A percentile compares a stretch with the other conserved stretches of the same genome.
phyloP scores from a whole-genome alignment of 1,284 basidiomycete genomes.

The Tylopilus orsonianus region DNA sequence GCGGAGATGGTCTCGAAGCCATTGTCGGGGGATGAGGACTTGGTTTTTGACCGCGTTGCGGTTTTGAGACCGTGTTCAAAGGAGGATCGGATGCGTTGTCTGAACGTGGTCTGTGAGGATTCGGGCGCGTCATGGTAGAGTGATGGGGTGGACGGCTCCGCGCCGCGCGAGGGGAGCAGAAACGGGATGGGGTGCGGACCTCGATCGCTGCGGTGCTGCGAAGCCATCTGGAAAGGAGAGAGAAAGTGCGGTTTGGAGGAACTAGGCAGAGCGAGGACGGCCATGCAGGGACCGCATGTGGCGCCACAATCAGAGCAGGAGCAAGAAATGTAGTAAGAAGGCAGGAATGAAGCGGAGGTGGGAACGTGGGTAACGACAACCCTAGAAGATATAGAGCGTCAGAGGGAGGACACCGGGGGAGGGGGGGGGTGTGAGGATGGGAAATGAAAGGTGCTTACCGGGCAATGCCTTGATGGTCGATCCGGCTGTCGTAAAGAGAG shows the following conservation, averaged over 20 bases:
- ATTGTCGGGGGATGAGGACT: conserved; percentile 31
- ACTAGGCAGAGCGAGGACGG: conserved; percentile 43
- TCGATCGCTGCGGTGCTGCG: conserved; percentile 42
- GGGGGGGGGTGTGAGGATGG: conserved; percentile 3
- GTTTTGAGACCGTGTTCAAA: conserved; percentile 65
- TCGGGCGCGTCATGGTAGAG: conserved; percentile 34
- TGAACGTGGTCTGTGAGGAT: conserved; percentile 53
- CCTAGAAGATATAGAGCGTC: conserved; percentile 18
- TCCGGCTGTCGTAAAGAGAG: conserved; percentile 10
- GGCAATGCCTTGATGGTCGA: conserved; percentile 27
- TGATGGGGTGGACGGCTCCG: conserved; percentile 32
- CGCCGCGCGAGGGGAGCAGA: conserved; percentile 46
- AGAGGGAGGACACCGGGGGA: conserved; percentile 2
- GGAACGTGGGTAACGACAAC: conserved; percentile 23
- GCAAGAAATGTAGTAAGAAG: conserved; percentile 15
- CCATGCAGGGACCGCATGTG: conserved; percentile 43
- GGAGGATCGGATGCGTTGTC: conserved; percentile 57
- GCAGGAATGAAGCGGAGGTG: conserved; percentile 6
- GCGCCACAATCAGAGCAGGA: conserved; percentile 19
- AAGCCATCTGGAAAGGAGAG: conserved; percentile 48
- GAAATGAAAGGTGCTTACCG: conserved; percentile 33
- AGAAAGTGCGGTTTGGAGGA: conserved; percentile 43
- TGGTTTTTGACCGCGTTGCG: conserved; percentile 53
- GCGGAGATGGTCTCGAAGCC: conserved; percentile 42
- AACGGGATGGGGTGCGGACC: conserved; percentile 34